Evolutionary conservation across 495 filamentous ascomycete genomes (phyloP), one percentile per base, ranked within the genome.

Genomic region (Aspergillus olivimuriae): DNA sequence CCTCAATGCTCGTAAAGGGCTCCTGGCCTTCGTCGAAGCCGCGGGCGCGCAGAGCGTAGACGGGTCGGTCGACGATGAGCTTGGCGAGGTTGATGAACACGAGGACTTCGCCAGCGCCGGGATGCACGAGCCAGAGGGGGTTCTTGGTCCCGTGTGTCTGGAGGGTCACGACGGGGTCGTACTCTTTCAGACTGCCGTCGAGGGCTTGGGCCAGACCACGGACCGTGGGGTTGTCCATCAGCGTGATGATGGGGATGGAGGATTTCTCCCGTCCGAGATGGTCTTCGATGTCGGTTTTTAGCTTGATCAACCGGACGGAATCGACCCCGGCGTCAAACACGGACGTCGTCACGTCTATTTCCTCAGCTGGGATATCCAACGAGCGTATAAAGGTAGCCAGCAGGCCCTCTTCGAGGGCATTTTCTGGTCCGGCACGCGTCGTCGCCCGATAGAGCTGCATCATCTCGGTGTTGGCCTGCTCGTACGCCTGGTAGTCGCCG

Each of bases 91-190:
- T 55, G 15, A 81, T 52, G 54, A 81, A 82, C 33, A 81, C 69
- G 1, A 82, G 62, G 0, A 80, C 58, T 39, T 81, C 78, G 10
- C 76, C 76, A 1, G 74, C 63, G 3, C 77, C 77, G 0, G 78
- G 76, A 44, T 82, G 78, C 2, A 82, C 52, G 4, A 79, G 66
- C 63, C 68, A 82, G 5, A 81, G 68, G 0, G 78, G 50, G 0
- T 37, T 49, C 47, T 74, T 73, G 34, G n/a, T 34, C 1, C 74
- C 74, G 14, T 53, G 22, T 3, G 55, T 14, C 21, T 62, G 72
- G 2, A 78, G 59, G 0, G 53, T 56, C 2, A 78, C 67, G 20
- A 78, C 58, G 0, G 76, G 73, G 41, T 75, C 59, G 48, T 80
- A 80, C 1, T 11, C 15, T 10, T 55, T 19, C 0, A 44, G 17